phyloP scores from a whole-genome alignment of 1,139 yeast species.

The Candida labiduridarum region DNA sequence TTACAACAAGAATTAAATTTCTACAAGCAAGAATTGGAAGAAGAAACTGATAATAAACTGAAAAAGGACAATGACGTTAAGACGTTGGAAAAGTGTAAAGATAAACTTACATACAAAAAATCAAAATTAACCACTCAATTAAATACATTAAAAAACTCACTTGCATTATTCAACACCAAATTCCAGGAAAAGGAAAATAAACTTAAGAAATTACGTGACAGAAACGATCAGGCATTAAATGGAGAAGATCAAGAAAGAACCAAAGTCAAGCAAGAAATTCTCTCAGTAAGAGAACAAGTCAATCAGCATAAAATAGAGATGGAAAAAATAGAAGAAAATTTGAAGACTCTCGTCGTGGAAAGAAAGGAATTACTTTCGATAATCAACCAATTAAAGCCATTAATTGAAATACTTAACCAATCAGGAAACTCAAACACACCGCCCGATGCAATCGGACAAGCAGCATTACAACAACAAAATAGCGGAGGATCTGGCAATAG shows the following conservation, averaged over 20 bases:
- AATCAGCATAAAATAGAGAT: constrained; percentile 19
- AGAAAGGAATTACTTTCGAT: constrained; percentile 26
- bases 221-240: constrained; percentile 23
- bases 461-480: constrained; percentile 5
- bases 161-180: constrained; percentile 20
- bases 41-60: constrained; percentile 32
- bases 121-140: constrained; percentile 35
- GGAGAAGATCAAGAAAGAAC: constrained; percentile 26
- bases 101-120: constrained; percentile 29
- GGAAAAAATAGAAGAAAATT: constrained; percentile 27
- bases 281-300: constrained; percentile 15
- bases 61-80: constrained; percentile 37
- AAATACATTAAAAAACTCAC: constrained; percentile 23
- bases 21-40: constrained; percentile 32
- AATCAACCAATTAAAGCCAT: constrained; percentile 26
- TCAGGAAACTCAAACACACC: constrained; percentile 10
- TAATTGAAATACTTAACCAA: constrained; percentile 32
- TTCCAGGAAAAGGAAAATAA: constrained; percentile 26
- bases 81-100: constrained; percentile 34
- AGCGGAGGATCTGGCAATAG: constrained; percentile 5
- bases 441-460: constrained; percentile 8
- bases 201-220: constrained; percentile 28
- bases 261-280: constrained; percentile 21
- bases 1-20: constrained; percentile 23
- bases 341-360: constrained; percentile 27